These are phyloP conservation scores for Saturnispora gosingensis DNA, from an alignment of 805 yeast species.

Conservation along the genomic window DNA sequence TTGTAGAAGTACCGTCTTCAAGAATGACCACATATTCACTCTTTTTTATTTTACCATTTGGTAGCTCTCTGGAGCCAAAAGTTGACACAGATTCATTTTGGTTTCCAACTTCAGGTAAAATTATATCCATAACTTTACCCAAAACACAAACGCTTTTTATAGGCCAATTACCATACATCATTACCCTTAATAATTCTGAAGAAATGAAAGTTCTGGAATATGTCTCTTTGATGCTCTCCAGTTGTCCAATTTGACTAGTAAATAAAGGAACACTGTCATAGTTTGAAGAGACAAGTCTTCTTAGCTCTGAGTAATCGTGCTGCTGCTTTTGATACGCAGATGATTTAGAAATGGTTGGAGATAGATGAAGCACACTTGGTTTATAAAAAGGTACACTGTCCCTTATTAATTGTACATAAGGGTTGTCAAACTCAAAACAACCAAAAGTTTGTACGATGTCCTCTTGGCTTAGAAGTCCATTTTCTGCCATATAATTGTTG, in stretches of 20 bases:
- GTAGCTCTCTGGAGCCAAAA: not conserved
- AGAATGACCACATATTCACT: conserved; percentile 2
- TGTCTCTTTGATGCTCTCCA: conserved; percentile 15
- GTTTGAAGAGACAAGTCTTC: not conserved
- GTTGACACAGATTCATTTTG: not conserved
- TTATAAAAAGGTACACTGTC: conserved; percentile 26
- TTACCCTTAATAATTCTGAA: conserved; percentile 11
- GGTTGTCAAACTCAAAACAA: conserved; percentile 13
- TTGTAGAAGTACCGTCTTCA: conserved; percentile 8
- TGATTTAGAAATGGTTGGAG: conserved; percentile 20
- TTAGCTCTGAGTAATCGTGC: not conserved
- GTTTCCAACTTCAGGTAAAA: not conserved
- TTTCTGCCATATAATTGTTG: not conserved
- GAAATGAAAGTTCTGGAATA: conserved; percentile 19
- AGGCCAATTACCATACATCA: conserved; percentile 37
- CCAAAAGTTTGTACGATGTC: not conserved
- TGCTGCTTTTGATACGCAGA: not conserved
- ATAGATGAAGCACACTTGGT: conserved; percentile 28
- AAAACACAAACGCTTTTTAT: conserved; percentile 25
- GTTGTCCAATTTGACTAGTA: conserved; percentile 22
- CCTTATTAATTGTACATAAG: conserved; percentile 19
- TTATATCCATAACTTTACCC: conserved; percentile 21
- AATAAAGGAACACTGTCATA: conserved; percentile 24
- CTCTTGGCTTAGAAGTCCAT: not conserved
- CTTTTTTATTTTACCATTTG: not conserved